Evolutionary conservation across 768 basidiomycete genomes (phyloP), one percentile per base, ranked within the genome.

Genomic region (Cystoderma amianthinum): DNA sequence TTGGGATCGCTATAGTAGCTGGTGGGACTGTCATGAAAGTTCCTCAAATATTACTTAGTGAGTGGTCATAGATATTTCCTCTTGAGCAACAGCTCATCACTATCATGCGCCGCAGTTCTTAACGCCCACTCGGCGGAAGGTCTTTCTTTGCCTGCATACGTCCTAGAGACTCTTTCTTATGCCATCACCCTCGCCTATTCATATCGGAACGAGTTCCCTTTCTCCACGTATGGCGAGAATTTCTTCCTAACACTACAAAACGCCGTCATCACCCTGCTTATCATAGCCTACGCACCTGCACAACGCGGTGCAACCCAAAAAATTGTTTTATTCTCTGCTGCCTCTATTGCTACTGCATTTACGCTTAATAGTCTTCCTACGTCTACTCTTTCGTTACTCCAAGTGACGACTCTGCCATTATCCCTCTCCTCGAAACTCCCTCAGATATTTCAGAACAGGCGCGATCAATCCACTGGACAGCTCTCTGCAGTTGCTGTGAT

Each of bases 181-280:
- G 85, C 84, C 19, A 93, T 99, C 53, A 92, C 82, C 0, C 75
- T 93, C 19, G 80, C 80, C 9, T 99, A 98, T 63, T 85, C 93
- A 2, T 79, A 78, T 52, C 73, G 91, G 17, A 85, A 90, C 54
- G 60, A 69, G 17, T 97, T 94, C 62, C 92, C 96, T 0, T 96
- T 97, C 71, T 91, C 89, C 15, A 97, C 96, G 1, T 99, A 97
- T 45, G 96, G 96, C 54, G 96, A 99, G 63, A 97, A 95, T 68
- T 59, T 93, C 43, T 97, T 97, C 78, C 74, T 98, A 37, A 82
- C 89, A 21, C 54, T 92, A 44, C 92, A 95, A 62, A 92, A 95
- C 67, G 69, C 84, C 51, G 46, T 87, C 64, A 91, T 97, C 58
- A 91, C 90, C 12, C 71, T 92, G 54, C 79, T 94, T 50, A 95